Conservation (phyloP, 75 land plant species). For the Selaginella tamariscina region DNA sequence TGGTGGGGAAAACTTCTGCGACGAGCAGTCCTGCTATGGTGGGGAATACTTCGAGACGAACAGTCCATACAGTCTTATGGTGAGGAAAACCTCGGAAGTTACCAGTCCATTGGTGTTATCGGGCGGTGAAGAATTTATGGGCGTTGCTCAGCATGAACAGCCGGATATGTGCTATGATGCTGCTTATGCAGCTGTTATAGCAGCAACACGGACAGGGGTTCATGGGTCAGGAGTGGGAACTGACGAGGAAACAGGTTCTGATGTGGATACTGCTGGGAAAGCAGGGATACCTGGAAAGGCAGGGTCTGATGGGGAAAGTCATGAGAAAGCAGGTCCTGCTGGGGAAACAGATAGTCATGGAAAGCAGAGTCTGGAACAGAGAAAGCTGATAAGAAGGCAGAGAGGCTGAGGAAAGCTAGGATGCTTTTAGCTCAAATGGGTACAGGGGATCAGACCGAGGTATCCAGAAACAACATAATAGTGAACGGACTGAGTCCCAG, state of each 20-base stretch:
- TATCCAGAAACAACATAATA: neutral
- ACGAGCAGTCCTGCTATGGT: neutral
- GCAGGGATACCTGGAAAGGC: slow-evolving; percentile 20
- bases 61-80: neutral
- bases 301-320: slow-evolving; percentile 43
- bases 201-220: slow-evolving; percentile 68
- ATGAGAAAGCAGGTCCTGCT: slow-evolving; percentile 55
- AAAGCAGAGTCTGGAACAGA: slow-evolving; percentile 32
- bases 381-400: slow-evolving; percentile 37
- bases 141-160: slow-evolving; percentile 11
- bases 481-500: neutral
- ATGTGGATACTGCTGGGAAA: slow-evolving; percentile 14
- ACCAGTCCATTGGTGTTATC: no score
- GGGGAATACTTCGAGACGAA: neutral
- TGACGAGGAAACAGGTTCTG: slow-evolving; percentile 15
- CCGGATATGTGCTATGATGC: slow-evolving; percentile 41
- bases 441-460: slow-evolving; percentile 11
- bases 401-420: slow-evolving; percentile 72
- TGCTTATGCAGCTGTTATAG: slow-evolving; percentile 62
- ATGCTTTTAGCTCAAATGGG: slow-evolving; percentile 73
- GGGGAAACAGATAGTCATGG: slow-evolving; percentile 44
- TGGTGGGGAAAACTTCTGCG: slow-evolving; percentile 5
- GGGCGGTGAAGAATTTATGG: no score
- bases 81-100: slow-evolving; percentile 13
- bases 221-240: neutral